A percentile compares a stretch with the other conserved stretches of the same genome.
Evolutionary conservation across 2,329 filamentous ascomycete species (phyloP).

Genomic region (Ceratocystis variospora): DNA sequence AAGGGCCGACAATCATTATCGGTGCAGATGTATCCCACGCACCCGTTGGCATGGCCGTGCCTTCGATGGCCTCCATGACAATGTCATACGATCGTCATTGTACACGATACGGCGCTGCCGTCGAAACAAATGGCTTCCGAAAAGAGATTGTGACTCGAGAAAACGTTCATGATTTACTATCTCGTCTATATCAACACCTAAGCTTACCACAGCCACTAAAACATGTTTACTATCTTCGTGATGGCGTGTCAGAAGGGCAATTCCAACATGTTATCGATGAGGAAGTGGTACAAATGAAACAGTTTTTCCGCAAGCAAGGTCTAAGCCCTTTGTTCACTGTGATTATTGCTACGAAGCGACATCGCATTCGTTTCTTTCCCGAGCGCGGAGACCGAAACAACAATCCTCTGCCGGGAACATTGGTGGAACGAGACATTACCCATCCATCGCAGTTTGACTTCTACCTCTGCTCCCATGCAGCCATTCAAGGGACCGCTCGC

Average conservation of each 20-base stretch:
- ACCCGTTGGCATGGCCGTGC: constrained; percentile 48
- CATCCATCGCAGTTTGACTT: constrained; percentile 87
- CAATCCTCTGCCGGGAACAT: constrained; percentile 72
- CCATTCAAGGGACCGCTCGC: constrained; percentile 86
- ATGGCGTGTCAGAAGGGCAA: constrained; percentile 81
- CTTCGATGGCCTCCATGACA: constrained; percentile 79
- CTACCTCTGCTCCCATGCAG: constrained; percentile 48
- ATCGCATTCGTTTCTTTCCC: constrained; percentile 89
- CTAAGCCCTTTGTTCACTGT: constrained; percentile 60
- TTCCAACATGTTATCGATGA: constrained; percentile 64
- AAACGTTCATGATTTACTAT: constrained; percentile 55
- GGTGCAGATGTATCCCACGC: constrained; percentile 85
- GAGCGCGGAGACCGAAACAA: constrained; percentile 53
- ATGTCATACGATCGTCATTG: constrained; percentile 60
- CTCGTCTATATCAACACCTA: constrained; percentile 45
- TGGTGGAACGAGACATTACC: constrained; percentile 82
- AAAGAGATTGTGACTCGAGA: constrained; percentile 60
- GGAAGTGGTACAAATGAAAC: constrained; percentile 63
- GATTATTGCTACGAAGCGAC: constrained; percentile 80
- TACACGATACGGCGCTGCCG: constrained; percentile 63
- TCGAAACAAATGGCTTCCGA: constrained; percentile 70
- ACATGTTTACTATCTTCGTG: constrained; percentile 72
- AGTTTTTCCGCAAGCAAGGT: constrained; percentile 33
- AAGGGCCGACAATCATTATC: constrained; percentile 56
- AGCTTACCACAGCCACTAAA: background rate